Conservation (phyloP, 371 early-diverging fungal genomes). For the Nematocida sp. region DNA sequence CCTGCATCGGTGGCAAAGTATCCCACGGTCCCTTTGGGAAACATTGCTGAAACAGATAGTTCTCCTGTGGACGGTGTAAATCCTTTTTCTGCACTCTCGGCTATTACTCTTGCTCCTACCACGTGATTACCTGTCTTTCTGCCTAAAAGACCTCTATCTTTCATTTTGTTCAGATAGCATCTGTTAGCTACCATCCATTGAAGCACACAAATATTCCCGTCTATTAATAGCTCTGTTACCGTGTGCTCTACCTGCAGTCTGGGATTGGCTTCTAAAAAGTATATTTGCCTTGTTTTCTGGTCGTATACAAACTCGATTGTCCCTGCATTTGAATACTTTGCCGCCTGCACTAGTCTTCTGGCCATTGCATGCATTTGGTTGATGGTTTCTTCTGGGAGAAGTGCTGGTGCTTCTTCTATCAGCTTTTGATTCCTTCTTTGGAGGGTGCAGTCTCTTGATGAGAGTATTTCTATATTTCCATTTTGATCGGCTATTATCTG, state of each 20-base stretch:
- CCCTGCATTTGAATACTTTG: conserved; percentile 89
- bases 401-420: conserved; percentile 78
- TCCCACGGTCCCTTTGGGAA: conserved; percentile 86
- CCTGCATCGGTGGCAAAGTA: conserved; percentile 91
- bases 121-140: conserved; percentile 68
- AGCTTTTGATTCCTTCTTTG: conserved; percentile 96
- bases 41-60: conserved; percentile 85
- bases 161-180: background rate
- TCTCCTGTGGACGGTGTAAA: conserved; percentile 90
- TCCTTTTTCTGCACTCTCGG: conserved; percentile 95
- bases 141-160: conserved; percentile 11
- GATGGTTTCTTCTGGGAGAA: conserved; percentile 67
- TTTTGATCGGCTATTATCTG: conserved; percentile 87
- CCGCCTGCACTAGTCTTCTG: conserved; percentile 77
- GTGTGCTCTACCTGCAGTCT: conserved; percentile 98
- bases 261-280: conserved; percentile 92
- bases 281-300: conserved; percentile 74
- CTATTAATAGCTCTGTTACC: conserved; percentile 91
- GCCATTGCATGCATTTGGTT: conserved; percentile 88
- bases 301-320: conserved; percentile 93
- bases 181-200: conserved; percentile 88
- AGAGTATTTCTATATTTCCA: conserved; percentile 88
- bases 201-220: conserved; percentile 87
- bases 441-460: conserved; percentile 93
- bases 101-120: conserved; percentile 90